phyloP scores from a whole-genome alignment of 2,329 filamentous ascomycete species.

The Botrytis paeoniae region DNA sequence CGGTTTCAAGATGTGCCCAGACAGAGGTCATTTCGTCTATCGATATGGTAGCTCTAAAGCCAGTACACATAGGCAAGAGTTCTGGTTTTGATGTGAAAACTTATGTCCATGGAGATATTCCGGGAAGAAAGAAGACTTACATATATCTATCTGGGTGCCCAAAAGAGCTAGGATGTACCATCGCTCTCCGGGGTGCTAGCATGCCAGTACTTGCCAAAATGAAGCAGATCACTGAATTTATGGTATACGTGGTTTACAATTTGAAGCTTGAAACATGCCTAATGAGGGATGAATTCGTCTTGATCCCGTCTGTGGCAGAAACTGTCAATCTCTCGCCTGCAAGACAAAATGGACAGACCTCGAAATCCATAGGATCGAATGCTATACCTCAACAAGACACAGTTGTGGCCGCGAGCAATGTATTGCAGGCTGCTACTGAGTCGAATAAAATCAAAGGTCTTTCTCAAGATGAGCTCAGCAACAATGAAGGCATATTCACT shows the following conservation, averaged over 20 bases:
- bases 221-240: slow-evolving; percentile 95
- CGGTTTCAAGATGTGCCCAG: slow-evolving; percentile 87
- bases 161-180: slow-evolving; percentile 89
- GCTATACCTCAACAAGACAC: slow-evolving; percentile 21
- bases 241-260: slow-evolving; percentile 99
- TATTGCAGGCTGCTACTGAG: slow-evolving; percentile 29
- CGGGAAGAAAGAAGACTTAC: slow-evolving; percentile 84
- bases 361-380: slow-evolving; percentile 16
- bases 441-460: slow-evolving; percentile 18
- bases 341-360: slow-evolving; percentile 29
- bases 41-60: slow-evolving; percentile 79
- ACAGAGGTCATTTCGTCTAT: slow-evolving; percentile 92
- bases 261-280: slow-evolving; percentile 92
- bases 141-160: slow-evolving; percentile 91
- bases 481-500: neutral
- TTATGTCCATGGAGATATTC: slow-evolving; percentile 74
- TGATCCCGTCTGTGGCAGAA: slow-evolving; percentile 66
- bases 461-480: neutral
- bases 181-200: slow-evolving; percentile 80
- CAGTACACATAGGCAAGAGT: slow-evolving; percentile 74
- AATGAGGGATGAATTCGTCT: slow-evolving; percentile 87
- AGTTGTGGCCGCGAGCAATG: slow-evolving; percentile 31
- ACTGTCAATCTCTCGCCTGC: slow-evolving; percentile 43
- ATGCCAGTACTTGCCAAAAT: slow-evolving; percentile 69
- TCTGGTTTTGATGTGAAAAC: slow-evolving; percentile 93